Base-by-base conservation (phyloP, 495 filamentous ascomycete species). In the Aspergillus coremiiformis region DNA sequence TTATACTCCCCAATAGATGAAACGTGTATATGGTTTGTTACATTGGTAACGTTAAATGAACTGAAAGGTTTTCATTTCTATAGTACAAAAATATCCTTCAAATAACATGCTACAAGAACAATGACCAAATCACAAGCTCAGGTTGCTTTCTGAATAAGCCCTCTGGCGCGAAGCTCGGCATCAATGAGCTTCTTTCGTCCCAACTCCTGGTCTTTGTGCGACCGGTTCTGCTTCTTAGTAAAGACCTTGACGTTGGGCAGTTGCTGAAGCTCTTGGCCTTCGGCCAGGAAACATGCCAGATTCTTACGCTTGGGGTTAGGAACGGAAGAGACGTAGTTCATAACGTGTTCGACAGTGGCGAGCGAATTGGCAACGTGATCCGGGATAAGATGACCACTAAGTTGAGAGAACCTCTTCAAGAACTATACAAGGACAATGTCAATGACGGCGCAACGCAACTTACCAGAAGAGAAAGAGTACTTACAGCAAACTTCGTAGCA, bases 181-280 rank as follows among this genome's bases (percentile, higher is more conserved):
- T 87, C 79, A 61, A 95, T 90, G 24, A 90, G 59, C 80, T 95
- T 93, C 83, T 84, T 89, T 57, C 92, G 79, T 5, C 92, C 92
- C 21, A 92, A 58, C 55, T 79, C 78, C 64, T 79, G 83, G 66
- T 95, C 88, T 65, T 81, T 80, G 67, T 90, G 78, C 44, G 81
- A 78, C 20, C 77, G 78, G 19, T 79, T 86, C 45, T 85, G 70
- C 55, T 84, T 80, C 51, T 74, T 74, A 4, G 63, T 55, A 47
- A 72, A 76, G 9, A 95, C 67, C 56, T 75, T 78, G 37, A 96
- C 84, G 63, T 96, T 96, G 44, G 83, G 74, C 27, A 90, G 65
- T 2, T 58, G 58, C 7, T 64, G 52, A 26, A 89, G 64, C 7
- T 71, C 60, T 14, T 60, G 46, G 23, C 74, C 63, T 11, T 57